These are phyloP conservation scores for Citrullus colocynthis DNA, from an alignment of 306 rosid genomes.

Conservation along the genomic window DNA sequence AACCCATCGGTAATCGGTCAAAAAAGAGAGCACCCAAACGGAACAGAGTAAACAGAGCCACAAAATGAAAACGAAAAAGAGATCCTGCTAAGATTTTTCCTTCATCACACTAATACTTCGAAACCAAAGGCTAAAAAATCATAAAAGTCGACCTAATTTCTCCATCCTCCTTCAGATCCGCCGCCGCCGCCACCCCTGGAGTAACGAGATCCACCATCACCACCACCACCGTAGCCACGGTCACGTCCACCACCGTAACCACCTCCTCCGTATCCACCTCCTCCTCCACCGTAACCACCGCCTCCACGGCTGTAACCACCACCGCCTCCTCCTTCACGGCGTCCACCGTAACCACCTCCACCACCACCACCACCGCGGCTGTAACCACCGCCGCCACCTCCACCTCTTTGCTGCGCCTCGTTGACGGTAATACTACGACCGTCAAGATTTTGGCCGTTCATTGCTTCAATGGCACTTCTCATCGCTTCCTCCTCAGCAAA, in stretches of 20 bases:
- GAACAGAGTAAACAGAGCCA: not conserved
- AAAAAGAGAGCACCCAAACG: slow-evolving; percentile 6
- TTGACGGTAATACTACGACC: slow-evolving; percentile 91
- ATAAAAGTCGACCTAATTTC: slow-evolving; percentile 18
- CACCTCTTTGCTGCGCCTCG: slow-evolving; percentile 78
- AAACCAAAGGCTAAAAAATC: not conserved
- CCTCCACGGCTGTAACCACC: slow-evolving; percentile 22
- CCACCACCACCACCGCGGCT: slow-evolving; percentile 38
- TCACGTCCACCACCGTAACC: slow-evolving; percentile 19
- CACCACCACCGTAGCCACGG: slow-evolving; percentile 26
- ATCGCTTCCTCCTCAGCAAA: slow-evolving; percentile 57
- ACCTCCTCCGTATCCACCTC: slow-evolving; percentile 16
- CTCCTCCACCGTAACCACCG: slow-evolving; percentile 19
- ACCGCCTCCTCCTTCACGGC: slow-evolving; percentile 9
- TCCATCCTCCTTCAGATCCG: slow-evolving; percentile 64
- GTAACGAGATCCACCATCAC: slow-evolving; percentile 33
- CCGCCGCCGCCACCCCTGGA: slow-evolving; percentile 39
- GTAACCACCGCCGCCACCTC: slow-evolving; percentile 35
- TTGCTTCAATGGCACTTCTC: slow-evolving; percentile 72
- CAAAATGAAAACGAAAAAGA: not conserved
- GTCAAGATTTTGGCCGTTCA: slow-evolving; percentile 80
- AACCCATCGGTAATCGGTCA: slow-evolving; percentile 11
- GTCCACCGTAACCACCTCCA: slow-evolving; percentile 28
- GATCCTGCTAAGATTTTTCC: not conserved
- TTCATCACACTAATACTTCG: not conserved